Evolutionary conservation across 2,329 filamentous ascomycete genomes (phyloP).

Genomic region (Scedosporium dehoogii): DNA sequence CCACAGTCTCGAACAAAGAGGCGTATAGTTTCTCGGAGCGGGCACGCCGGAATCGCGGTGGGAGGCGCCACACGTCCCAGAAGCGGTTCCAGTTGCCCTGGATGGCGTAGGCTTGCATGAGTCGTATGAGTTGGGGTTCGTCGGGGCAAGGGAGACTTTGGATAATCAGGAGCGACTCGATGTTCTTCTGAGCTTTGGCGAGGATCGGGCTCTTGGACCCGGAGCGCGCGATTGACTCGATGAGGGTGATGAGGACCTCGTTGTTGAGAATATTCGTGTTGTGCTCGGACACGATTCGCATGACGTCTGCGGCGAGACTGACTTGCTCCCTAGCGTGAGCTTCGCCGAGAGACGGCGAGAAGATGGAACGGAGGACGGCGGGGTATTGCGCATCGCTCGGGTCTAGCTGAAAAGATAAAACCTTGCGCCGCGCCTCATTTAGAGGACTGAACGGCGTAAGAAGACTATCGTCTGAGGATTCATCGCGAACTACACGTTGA

Average conservation of each 20-base stretch:
- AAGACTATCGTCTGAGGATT: not conserved
- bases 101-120: conserved; percentile 36
- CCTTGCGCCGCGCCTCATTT: not conserved
- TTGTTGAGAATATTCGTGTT: conserved; percentile 30
- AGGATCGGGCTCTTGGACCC: conserved; percentile 22
- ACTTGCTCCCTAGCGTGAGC: conserved; percentile 1
- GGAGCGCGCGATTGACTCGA: conserved; percentile 27
- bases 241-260: conserved; percentile 38
- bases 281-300: conserved; percentile 20
- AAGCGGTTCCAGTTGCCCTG: conserved; percentile 44
- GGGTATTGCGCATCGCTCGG: not conserved
- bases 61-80: conserved; percentile 50
- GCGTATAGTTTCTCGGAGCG: conserved; percentile 46
- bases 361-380: conserved; percentile 26
- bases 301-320: conserved; percentile 3
- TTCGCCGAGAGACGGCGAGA: conserved; percentile 15
- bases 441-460: not conserved
- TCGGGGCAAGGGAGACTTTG: conserved; percentile 25
- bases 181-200: conserved; percentile 28
- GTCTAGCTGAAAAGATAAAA: not conserved
- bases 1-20: conserved; percentile 39
- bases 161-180: conserved; percentile 34
- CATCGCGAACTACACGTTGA: not conserved
- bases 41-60: conserved; percentile 35
- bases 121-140: conserved; percentile 24